Conservation (phyloP, 495 filamentous ascomycete genomes). For the Penicillium macrosclerotiorum region DNA sequence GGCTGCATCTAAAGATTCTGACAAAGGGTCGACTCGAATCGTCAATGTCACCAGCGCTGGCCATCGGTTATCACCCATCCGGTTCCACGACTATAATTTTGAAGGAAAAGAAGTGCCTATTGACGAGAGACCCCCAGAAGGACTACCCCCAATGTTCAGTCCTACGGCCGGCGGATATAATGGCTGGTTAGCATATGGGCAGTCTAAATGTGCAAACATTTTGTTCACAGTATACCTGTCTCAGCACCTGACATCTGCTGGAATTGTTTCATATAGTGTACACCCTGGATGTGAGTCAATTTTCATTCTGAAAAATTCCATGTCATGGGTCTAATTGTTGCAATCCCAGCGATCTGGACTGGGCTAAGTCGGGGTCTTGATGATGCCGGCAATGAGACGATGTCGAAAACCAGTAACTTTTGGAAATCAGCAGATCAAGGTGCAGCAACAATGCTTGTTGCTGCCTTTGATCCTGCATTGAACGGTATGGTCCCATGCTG, state of each 20-base stretch:
- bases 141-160: constrained; percentile 15
- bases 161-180: constrained; percentile 17
- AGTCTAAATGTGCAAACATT: constrained; percentile 64
- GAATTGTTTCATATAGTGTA: constrained; percentile 23
- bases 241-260: constrained; percentile 7
- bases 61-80: constrained; percentile 35
- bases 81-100: constrained; percentile 22
- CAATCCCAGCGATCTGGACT: constrained; percentile 21
- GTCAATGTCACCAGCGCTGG: constrained; percentile 44
- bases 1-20: constrained; percentile 35
- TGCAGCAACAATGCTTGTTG: constrained; percentile 52
- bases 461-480: constrained; percentile 53
- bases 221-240: constrained; percentile 43
- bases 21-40: constrained; percentile 26
- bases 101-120: constrained; percentile 16
- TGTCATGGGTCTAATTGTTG: too few species aligned
- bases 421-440: constrained; percentile 52
- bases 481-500: constrained; percentile 29
- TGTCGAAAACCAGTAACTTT: constrained; percentile 19
- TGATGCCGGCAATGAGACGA: constrained; percentile 11
- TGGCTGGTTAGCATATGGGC: constrained; percentile 53
- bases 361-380: constrained; percentile 19
- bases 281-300: constrained; percentile 23
- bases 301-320: not conserved
- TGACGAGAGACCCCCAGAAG: constrained; percentile 15